Evolutionary conservation across 371 early-diverging fungal genomes (phyloP).

Genomic region (Haplosporangium sp.): DNA sequence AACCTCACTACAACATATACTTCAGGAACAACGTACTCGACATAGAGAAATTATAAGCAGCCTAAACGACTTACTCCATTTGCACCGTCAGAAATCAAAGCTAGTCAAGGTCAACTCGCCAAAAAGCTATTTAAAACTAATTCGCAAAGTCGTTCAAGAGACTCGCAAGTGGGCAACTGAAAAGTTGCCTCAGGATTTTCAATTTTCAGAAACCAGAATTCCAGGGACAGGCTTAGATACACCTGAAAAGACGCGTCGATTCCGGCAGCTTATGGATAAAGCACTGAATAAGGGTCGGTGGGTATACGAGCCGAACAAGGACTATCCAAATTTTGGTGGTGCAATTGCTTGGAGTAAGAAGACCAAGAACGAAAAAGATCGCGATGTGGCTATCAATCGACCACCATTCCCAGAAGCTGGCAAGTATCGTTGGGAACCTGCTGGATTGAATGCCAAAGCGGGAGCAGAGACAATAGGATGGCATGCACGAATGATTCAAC

Average conservation of each 20-base stretch:
- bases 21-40: conserved; percentile 1
- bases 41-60: conserved; percentile 3
- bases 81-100: conserved; percentile 6
- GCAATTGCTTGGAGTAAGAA: conserved; percentile 51
- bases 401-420: conserved; percentile 50
- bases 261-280: conserved; percentile 45
- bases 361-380: conserved; percentile 41
- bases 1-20: neutral
- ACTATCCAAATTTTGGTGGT: conserved; percentile 52
- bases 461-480: conserved; percentile 18
- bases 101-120: conserved; percentile 5
- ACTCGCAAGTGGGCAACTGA: neutral
- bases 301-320: conserved; percentile 41
- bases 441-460: neutral
- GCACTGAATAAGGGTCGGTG: conserved; percentile 48
- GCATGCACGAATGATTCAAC: conserved; percentile 32
- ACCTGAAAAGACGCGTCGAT: conserved; percentile 24
- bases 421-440: conserved; percentile 50
- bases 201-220: conserved; percentile 13
- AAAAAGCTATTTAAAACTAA: neutral
- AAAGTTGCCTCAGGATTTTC: conserved; percentile 11
- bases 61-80: neutral
- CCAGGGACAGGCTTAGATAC: conserved; percentile 29
- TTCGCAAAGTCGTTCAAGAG: neutral
- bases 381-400: conserved; percentile 45